Conservation (phyloP, 768 basidiomycete genomes). For the Pleurotus pulmonarius region DNA sequence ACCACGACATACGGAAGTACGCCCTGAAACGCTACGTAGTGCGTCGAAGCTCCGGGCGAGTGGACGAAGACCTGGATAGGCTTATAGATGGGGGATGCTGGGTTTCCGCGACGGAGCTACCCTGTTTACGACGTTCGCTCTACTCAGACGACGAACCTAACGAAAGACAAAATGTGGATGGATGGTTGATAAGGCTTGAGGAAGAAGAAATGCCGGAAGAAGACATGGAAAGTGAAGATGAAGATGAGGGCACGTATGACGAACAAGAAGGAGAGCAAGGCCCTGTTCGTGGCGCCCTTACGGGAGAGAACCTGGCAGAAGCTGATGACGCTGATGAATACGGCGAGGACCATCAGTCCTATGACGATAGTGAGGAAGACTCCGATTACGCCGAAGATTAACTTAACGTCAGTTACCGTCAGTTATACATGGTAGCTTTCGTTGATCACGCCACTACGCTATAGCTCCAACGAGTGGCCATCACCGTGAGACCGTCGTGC, state of each 20-base stretch:
- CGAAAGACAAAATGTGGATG: constrained; percentile 10
- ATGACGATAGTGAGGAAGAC: background rate
- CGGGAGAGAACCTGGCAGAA: too few relatives aligned
- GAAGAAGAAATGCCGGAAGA: constrained; percentile 20
- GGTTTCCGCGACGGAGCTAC: constrained; percentile 11
- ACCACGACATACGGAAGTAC: background rate
- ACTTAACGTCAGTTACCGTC: too few relatives aligned
- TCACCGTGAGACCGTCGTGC: too few relatives aligned
- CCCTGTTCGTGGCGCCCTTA: background rate
- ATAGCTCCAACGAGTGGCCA: too few relatives aligned
- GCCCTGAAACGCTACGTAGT: background rate
- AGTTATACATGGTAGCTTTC: too few relatives aligned
- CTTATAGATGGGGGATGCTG: constrained; percentile 33
- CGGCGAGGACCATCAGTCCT: background rate
- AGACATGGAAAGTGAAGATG: constrained; percentile 20
- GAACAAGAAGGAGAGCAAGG: constrained; percentile 9
- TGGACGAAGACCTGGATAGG: constrained; percentile 31
- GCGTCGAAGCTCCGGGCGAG: constrained; percentile 7
- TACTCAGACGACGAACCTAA: constrained; percentile 27
- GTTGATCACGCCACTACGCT: too few relatives aligned
- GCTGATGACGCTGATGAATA: background rate
- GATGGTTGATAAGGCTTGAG: constrained; percentile 10
- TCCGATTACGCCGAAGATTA: background rate
- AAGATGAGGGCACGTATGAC: constrained; percentile 18
- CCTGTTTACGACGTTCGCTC: constrained; percentile 16